phyloP scores from a whole-genome alignment of 495 filamentous ascomycete species.

The Trichoderma erinaceum region DNA sequence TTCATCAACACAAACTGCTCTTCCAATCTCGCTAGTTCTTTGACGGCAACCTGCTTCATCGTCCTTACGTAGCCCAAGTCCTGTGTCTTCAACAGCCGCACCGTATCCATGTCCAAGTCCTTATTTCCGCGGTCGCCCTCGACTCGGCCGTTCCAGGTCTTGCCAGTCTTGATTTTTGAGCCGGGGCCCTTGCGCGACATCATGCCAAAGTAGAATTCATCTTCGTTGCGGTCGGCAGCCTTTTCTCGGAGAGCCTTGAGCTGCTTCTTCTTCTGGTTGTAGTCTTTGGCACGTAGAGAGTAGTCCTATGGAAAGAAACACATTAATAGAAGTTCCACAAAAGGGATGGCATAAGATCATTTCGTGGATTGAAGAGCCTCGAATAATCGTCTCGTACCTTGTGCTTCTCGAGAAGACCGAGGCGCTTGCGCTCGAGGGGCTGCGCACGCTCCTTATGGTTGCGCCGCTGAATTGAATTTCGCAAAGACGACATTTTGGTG shows the following conservation, averaged over 20 bases:
- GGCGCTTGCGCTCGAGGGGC: slow-evolving; percentile 71
- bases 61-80: slow-evolving; percentile 82
- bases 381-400: slow-evolving; percentile 45
- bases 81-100: slow-evolving; percentile 91
- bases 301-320: slow-evolving; percentile 53
- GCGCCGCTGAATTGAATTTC: slow-evolving; percentile 17
- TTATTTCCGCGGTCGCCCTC: slow-evolving; percentile 59
- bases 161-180: slow-evolving; percentile 32
- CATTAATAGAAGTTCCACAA: slow-evolving; percentile 25
- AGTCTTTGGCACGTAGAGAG: slow-evolving; percentile 80
- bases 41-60: slow-evolving; percentile 44
- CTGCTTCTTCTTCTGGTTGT: slow-evolving; percentile 75
- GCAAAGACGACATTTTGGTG: slow-evolving; percentile 16
- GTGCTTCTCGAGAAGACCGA: slow-evolving; percentile 83
- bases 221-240: slow-evolving; percentile 80
- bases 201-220: slow-evolving; percentile 97
- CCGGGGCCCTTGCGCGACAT: slow-evolving; percentile 48
- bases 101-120: slow-evolving; percentile 58
- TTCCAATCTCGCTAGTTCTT: slow-evolving; percentile 39
- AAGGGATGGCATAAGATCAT: slow-evolving; percentile 23
- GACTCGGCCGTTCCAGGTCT: slow-evolving; percentile 42
- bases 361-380: neutral
- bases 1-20: slow-evolving; percentile 36
- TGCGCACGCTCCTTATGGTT: slow-evolving; percentile 85
- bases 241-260: slow-evolving; percentile 74